phyloP scores from a whole-genome alignment of 2,329 filamentous ascomycete genomes.

The Phyllosticta citribraziliensis region DNA sequence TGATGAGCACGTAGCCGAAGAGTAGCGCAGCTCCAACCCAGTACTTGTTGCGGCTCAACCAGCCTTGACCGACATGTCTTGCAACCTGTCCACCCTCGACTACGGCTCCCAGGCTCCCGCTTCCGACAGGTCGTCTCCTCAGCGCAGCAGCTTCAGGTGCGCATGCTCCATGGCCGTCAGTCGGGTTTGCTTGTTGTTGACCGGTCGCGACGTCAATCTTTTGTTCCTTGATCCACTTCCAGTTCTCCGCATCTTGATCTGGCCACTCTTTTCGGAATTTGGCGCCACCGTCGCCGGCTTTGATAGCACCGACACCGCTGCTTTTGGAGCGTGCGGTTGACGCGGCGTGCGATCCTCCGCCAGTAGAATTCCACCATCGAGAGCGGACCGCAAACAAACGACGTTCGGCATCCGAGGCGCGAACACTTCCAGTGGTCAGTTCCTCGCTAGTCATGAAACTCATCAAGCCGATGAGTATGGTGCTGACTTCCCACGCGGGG shows the following conservation, averaged over 20 bases:
- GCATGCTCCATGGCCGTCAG: constrained; percentile 42
- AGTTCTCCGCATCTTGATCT: constrained; percentile 80
- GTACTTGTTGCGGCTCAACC: constrained; percentile 72
- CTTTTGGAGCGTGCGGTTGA: constrained; percentile 14
- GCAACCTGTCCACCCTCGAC: constrained; percentile 71
- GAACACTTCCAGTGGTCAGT: constrained; percentile 91
- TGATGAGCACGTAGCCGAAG: constrained; percentile 75
- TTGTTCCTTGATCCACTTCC: constrained; percentile 80
- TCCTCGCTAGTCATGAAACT: constrained; percentile 99
- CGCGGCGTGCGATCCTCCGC: constrained; percentile 58
- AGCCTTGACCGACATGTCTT: constrained; percentile 69
- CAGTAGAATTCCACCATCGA: constrained; percentile 94
- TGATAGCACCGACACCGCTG: constrained; percentile 57
- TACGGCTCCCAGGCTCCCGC: constrained; percentile 47
- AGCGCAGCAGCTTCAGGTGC: constrained; percentile 53
- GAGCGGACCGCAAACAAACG: constrained; percentile 67
- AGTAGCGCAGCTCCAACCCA: constrained; percentile 59
- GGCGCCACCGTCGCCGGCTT: constrained; percentile 81
- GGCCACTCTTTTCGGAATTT: constrained; percentile 89
- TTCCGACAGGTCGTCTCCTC: constrained; percentile 52
- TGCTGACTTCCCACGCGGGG: constrained; percentile 95
- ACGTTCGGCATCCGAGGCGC: constrained; percentile 66
- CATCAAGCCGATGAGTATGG: constrained; percentile 85
- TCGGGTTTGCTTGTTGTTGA: constrained; percentile 34
- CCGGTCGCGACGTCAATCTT: constrained; percentile 72